These are phyloP conservation scores for Leucoagaricus sp. DNA, from an alignment of 1,284 basidiomycete genomes.

Conservation along the genomic window DNA sequence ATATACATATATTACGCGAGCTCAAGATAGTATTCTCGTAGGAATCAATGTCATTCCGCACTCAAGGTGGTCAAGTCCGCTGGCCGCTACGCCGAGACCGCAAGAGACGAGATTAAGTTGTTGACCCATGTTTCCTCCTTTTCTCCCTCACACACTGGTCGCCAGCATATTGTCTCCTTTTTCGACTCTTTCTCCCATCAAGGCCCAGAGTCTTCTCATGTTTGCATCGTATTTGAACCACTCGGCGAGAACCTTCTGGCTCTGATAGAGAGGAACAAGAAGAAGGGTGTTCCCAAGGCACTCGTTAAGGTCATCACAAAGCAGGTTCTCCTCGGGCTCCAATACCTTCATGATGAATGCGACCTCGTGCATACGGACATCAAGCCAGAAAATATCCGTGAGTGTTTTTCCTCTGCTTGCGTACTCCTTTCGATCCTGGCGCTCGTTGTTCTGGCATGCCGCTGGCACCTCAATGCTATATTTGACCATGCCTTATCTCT, in stretches of 20 bases:
- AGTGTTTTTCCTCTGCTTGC: slow-evolving; percentile 35
- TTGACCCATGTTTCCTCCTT: slow-evolving; percentile 76
- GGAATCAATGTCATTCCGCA: slow-evolving; percentile 76
- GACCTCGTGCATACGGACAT: slow-evolving; percentile 88
- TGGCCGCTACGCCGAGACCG: slow-evolving; percentile 83
- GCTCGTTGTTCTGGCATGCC: slow-evolving; percentile 16
- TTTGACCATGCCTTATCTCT: slow-evolving; percentile 28
- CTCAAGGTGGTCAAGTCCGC: slow-evolving; percentile 94
- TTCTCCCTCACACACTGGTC: slow-evolving; percentile 69
- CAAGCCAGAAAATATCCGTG: slow-evolving; percentile 91
- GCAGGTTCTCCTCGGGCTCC: slow-evolving; percentile 85
- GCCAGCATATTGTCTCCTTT: slow-evolving; percentile 78
- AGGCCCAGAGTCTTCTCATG: slow-evolving; percentile 68
- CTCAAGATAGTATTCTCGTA: slow-evolving; percentile 17
- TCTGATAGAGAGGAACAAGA: slow-evolving; percentile 85
- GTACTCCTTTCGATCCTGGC: slow-evolving; percentile 12
- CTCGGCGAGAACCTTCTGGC: slow-evolving; percentile 87
- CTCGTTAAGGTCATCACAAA: slow-evolving; percentile 83
- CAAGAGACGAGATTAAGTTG: slow-evolving; percentile 89
- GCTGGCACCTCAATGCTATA: slow-evolving; percentile 19
- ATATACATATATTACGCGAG: slow-evolving; percentile 8
- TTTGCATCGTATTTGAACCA: slow-evolving; percentile 92
- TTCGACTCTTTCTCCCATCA: slow-evolving; percentile 83
- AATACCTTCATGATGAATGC: slow-evolving; percentile 90
- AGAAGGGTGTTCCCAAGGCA: slow-evolving; percentile 78